Percentiles rank a stretch among this genome's conserved stretches.
These are phyloP conservation scores for Paraconiothyrium sp. DNA, from an alignment of 2,329 filamentous ascomycete genomes.

Conservation along the genomic window DNA sequence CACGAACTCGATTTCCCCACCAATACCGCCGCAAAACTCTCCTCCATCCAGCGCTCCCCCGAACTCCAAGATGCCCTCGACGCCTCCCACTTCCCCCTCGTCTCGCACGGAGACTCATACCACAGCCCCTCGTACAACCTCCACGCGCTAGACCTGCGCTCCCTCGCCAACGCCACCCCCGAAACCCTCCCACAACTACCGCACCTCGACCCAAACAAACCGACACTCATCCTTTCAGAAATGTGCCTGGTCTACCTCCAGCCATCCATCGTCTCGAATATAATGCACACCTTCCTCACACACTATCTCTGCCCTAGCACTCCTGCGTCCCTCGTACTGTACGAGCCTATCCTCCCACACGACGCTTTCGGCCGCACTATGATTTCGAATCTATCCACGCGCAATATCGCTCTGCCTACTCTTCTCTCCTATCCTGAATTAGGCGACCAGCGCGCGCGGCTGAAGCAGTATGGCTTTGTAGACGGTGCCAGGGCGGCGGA, in stretches of 20 bases:
- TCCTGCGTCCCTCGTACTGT: conserved; percentile 73
- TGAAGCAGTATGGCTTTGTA: conserved; percentile 73
- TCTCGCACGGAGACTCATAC: conserved; percentile 49
- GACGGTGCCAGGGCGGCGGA: conserved; percentile 65
- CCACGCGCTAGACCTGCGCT: conserved; percentile 73
- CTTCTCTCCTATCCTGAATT: conserved; percentile 76
- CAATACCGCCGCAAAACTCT: conserved; percentile 74
- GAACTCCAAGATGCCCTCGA: conserved; percentile 43
- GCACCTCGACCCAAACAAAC: conserved; percentile 64
- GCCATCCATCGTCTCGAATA: conserved; percentile 67
- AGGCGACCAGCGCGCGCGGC: conserved; percentile 71
- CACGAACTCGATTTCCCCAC: conserved; percentile 91
- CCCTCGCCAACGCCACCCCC: conserved; percentile 53
- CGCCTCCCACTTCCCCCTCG: conserved; percentile 30
- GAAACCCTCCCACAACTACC: conserved; percentile 45
- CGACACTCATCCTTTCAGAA: conserved; percentile 90
- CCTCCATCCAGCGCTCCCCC: conserved; percentile 46
- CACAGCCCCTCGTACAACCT: conserved; percentile 63
- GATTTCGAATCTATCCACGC: conserved; percentile 84
- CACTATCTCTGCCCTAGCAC: conserved; percentile 54
- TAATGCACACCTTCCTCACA: conserved; percentile 61
- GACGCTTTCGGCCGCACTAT: conserved; percentile 93
- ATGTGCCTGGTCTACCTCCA: conserved; percentile 94
- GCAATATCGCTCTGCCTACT: conserved; percentile 86
- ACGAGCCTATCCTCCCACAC: conserved; percentile 86